Base-by-base conservation (phyloP, 2,329 filamentous ascomycete genomes). In the Ilyonectria robusta region DNA sequence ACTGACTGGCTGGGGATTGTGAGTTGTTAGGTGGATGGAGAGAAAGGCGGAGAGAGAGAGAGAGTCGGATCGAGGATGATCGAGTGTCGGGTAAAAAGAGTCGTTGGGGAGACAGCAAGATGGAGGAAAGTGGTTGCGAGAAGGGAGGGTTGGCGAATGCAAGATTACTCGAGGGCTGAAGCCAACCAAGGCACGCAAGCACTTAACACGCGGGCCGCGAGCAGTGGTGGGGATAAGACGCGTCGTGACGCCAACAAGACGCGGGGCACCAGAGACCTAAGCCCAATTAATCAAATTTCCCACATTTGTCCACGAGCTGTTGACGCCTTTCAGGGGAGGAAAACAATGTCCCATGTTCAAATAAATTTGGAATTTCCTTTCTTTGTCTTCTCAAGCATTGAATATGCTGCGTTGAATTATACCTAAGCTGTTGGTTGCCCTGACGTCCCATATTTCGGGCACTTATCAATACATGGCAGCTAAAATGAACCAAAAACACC, bases 201-300 rank as follows among this genome's bases (percentile, higher is more conserved):
- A 81, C 79, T 81, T 80, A 77, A 80, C 77, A 76, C 78, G 78
- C 74, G 72, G 69, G 66, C 62, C 61, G 53, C 42, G 26, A 44
- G 21, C 35, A 23, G 54, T 42, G 46, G 60, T 62, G 74, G 74
- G 74, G 73, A 70, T 68, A 62, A 73, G 76, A 79, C 79, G 79
- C 79, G 79, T 80, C 74, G 67, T 66, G 74, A 77, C 77, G 76
- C 77, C 76, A 78, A 77, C 65, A 62, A 59, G 66, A 75, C 77
- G 76, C 77, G 77, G 72, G 75, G 72, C 68, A 66, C 19, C 37
- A 29, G 48, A 29, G 51, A 56, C 44, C 57, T 61, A 66, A 58
- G 26, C 44, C 51, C 19, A 37, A 62, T 58, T 53, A 21, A 50
- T 48, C 50, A 37, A 59, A 42, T n/a, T 19, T 31, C 13, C 7